A percentile compares a stretch with the other conserved stretches of the same genome.
Conservation (phyloP, 2,329 filamentous ascomycete genomes). For the Phialocephala subalpina region DNA sequence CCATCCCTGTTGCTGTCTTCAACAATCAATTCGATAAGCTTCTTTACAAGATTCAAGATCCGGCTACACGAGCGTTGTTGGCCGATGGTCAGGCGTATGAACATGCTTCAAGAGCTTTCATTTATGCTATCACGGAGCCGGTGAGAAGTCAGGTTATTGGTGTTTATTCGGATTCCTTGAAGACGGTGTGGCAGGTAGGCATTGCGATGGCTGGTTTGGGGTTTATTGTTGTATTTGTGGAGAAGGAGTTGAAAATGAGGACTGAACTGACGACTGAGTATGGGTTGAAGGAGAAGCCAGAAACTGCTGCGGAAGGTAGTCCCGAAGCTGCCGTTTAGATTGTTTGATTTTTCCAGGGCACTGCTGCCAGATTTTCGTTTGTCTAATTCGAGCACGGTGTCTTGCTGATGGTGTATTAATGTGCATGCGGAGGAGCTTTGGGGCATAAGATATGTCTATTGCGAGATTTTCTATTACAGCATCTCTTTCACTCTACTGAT, state of each 20-base stretch:
- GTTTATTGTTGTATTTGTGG: constrained; percentile 21
- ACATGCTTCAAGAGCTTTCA: constrained; percentile 11
- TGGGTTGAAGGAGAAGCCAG: constrained; percentile 24
- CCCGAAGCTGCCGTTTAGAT: too few relatives aligned
- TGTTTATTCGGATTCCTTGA: constrained; percentile 18
- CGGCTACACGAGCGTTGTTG: constrained; percentile 11
- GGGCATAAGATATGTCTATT: too few relatives aligned
- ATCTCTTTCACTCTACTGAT: too few relatives aligned
- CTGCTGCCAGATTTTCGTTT: too few relatives aligned
- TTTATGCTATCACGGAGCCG: neutral
- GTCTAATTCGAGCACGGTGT: too few relatives aligned
- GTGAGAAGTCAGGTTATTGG: constrained; percentile 7
- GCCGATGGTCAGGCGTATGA: constrained; percentile 28
- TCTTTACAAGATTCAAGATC: constrained; percentile 9
- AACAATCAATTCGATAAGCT: constrained; percentile 27
- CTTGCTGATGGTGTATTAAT: too few relatives aligned
- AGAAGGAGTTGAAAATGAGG: constrained; percentile 25
- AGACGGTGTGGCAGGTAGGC: constrained; percentile 21
- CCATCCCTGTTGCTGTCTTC: constrained; percentile 43
- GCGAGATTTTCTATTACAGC: too few relatives aligned
- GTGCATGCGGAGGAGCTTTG: too few relatives aligned
- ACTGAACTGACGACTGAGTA: constrained; percentile 24
- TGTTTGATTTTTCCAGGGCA: too few relatives aligned
- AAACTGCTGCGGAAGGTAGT: too few relatives aligned
- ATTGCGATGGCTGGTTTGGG: constrained; percentile 17